Evolutionary conservation across 768 basidiomycete genomes (phyloP), one percentile per base, ranked within the genome.

Genomic region (Austroboletus festivus): DNA sequence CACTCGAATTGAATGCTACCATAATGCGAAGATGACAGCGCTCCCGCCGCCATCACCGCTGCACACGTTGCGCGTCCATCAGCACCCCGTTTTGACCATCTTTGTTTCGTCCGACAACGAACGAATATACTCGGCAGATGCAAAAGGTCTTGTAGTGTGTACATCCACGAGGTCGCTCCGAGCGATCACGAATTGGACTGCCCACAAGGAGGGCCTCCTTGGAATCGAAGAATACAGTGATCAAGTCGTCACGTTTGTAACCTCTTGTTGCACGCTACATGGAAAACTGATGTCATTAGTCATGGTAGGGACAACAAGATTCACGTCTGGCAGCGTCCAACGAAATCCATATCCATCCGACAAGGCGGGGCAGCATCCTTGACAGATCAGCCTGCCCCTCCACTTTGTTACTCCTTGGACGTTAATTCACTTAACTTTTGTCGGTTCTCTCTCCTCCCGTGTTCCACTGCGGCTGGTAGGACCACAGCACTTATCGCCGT

Each of bases 381-480:
- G 33, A 70, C 77, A 1, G 75, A 72, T 23, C 64, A 78, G 7
- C 71, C 77, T 1, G 67, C 68, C 0, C 87, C 88, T 4, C 50
- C 61, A 7, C 64, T 89, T 4, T 62, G 69, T 11, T 86, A 84
- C 57, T 86, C 87, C 0, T 69, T 98, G 64, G 89, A 93, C 59
- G 84, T 94, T 50, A 99, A 99, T 62, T 85, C 95, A 2, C 75
- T 98, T 47, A 96, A 95, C 61, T 97, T 87, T 64, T 98, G 95
- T 68, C 82, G 86, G 2, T 93, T 96, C 67, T 86, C 89, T 7
- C 71, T 97, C 3, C 62, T 87, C 31, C 65, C 59, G 26, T 54
- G 53, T 16, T 33, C 42, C 43, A 39, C 50, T 48, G 8, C 50
- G 48, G 34, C 41, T 1, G 55, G 51, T 58, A 57, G 48, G 15